phyloP scores from a whole-genome alignment of 305 asterid genomes.

The Ilex paraguariensis region DNA sequence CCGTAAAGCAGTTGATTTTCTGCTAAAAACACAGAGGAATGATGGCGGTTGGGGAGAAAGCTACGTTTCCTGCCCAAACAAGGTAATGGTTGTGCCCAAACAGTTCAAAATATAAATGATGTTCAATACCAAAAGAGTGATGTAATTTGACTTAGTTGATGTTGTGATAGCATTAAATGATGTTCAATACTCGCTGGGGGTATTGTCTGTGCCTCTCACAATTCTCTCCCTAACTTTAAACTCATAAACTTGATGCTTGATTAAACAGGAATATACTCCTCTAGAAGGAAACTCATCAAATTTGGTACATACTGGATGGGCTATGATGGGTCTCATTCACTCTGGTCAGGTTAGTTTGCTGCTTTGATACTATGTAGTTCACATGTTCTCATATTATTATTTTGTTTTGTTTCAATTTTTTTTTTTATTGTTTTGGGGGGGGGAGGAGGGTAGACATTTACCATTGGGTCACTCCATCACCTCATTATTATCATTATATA shows the following conservation, averaged over 20 bases:
- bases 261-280: constrained; percentile 57
- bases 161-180: too few relatives aligned
- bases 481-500: background rate
- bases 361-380: background rate
- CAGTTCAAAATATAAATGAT: too few relatives aligned
- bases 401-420: too few relatives aligned
- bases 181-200: too few relatives aligned
- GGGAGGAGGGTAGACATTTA: too few relatives aligned
- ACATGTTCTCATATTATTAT: too few relatives aligned
- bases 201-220: too few relatives aligned
- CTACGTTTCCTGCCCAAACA: constrained; percentile 77
- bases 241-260: background rate
- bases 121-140: too few relatives aligned
- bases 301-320: constrained; percentile 93
- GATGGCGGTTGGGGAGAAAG: constrained; percentile 99
- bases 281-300: constrained; percentile 71
- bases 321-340: constrained; percentile 85
- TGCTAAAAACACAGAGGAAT: constrained; percentile 49
- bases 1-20: constrained; percentile 62
- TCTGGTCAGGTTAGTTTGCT: constrained; percentile 63
- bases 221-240: too few relatives aligned
- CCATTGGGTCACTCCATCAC: too few relatives aligned
- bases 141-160: too few relatives aligned
- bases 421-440: too few relatives aligned
- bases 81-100: constrained; percentile 41